A percentile compares a stretch with the other conserved stretches of the same genome.
Evolutionary conservation across 1,284 basidiomycete genomes (phyloP).

Genomic region (Vanrija pseudolonga): DNA sequence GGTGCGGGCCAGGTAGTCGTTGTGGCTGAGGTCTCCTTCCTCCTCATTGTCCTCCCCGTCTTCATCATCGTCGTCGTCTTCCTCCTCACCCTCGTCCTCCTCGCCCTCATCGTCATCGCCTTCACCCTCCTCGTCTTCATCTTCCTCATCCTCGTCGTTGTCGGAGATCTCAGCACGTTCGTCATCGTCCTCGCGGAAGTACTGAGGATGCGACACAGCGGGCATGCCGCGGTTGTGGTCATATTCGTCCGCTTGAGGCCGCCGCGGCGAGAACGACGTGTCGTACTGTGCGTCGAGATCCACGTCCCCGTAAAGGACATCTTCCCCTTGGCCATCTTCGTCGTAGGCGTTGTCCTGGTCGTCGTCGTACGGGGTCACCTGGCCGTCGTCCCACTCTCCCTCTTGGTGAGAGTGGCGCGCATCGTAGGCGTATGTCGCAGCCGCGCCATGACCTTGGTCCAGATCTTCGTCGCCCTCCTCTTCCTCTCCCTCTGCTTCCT

Average conservation of each 20-base stretch:
- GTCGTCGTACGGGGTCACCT: slow-evolving; percentile 2
- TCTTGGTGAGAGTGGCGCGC: too few species aligned
- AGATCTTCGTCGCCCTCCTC: background rate
- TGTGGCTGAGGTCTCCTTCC: too few species aligned
- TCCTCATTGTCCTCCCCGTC: background rate
- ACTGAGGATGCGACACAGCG: too few species aligned
- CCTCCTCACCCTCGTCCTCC: background rate
- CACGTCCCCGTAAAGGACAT: background rate
- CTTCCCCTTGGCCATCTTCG: background rate
- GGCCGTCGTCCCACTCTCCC: slow-evolving; percentile 5
- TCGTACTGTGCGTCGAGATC: too few species aligned
- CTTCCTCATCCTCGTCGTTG: slow-evolving; percentile 3
- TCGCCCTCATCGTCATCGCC: background rate
- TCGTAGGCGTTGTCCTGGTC: background rate
- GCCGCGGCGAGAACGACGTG: too few species aligned
- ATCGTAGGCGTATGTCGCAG: background rate
- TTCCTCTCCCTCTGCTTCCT: background rate
- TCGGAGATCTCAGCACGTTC: background rate
- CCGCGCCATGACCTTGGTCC: background rate
- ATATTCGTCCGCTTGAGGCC: too few species aligned
- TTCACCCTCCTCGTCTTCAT: background rate
- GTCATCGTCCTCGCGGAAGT: background rate
- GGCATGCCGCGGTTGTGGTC: too few species aligned
- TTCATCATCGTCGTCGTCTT: background rate
- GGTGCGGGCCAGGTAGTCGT: background rate